Evolutionary conservation across 2,329 filamentous ascomycete genomes (phyloP).

Genomic region (Chrysosporium queenslandicum): DNA sequence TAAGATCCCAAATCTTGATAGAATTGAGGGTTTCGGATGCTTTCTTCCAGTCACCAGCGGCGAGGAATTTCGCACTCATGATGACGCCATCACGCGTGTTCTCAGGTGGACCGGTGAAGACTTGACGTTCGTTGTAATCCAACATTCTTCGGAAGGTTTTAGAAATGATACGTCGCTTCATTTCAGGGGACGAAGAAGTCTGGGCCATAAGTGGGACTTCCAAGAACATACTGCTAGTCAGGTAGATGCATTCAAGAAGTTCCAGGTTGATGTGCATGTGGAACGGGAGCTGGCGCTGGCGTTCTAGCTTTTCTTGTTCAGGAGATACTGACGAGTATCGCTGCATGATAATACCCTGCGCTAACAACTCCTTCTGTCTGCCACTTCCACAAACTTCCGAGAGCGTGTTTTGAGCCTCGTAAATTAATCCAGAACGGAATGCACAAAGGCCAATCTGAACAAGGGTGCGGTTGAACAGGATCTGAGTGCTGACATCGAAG

Average conservation of each 20-base stretch:
- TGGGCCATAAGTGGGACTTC: slow-evolving; percentile 96
- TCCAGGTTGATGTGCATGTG: slow-evolving; percentile 99
- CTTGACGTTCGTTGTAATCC: slow-evolving; percentile 98
- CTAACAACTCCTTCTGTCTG: slow-evolving; percentile 92
- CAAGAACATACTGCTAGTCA: slow-evolving; percentile 97
- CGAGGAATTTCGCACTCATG: slow-evolving; percentile 94
- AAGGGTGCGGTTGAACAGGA: slow-evolving; percentile 94
- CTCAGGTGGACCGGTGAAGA: slow-evolving; percentile 96
- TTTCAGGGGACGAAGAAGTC: slow-evolving; percentile 88
- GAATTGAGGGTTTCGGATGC: slow-evolving; percentile 84
- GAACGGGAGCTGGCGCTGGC: slow-evolving; percentile 95
- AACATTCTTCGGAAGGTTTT: slow-evolving; percentile 99
- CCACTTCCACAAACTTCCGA: slow-evolving; percentile 98
- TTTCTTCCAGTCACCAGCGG: slow-evolving; percentile 98
- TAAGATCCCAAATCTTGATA: slow-evolving; percentile 99
- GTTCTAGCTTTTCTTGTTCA: slow-evolving; percentile 93
- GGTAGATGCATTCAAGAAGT: slow-evolving; percentile 92
- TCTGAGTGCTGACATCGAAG: slow-evolving; percentile 95
- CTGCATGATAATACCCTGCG: slow-evolving; percentile 97
- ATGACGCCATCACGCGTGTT: slow-evolving; percentile 99
- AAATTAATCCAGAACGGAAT: slow-evolving; percentile 92
- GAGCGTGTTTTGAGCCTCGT: slow-evolving; percentile 93
- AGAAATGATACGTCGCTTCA: slow-evolving; percentile 96
- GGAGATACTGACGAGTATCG: slow-evolving; percentile 91
- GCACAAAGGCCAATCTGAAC: slow-evolving; percentile 97